Percentiles rank a stretch among this genome's conserved stretches.
Evolutionary conservation across 192 early-diverging fungal species (phyloP).

Genomic region (Backusella tarrabulga): DNA sequence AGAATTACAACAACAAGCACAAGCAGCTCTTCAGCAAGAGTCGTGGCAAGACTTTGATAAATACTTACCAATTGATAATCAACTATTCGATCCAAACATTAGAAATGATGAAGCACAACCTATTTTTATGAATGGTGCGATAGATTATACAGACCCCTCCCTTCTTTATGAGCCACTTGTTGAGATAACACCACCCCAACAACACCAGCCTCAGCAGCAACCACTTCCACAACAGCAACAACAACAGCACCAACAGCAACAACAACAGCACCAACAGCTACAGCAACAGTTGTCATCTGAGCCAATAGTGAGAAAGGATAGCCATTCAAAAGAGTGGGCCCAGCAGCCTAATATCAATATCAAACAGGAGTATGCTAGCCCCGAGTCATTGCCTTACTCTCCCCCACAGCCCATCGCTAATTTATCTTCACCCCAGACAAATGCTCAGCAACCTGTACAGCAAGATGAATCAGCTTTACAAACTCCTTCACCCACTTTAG

Average conservation of each 20-base stretch:
- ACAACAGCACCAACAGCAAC: background rate
- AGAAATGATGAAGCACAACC: slow-evolving; percentile 9
- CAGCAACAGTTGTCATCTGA: background rate
- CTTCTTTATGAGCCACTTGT: background rate
- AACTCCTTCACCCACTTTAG: background rate
- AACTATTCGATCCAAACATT: background rate
- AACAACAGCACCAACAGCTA: background rate
- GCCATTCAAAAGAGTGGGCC: background rate
- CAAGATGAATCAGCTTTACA: background rate
- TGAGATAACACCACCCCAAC: slow-evolving; percentile 15
- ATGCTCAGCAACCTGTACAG: background rate
- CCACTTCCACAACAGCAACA: background rate
- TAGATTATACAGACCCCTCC: background rate
- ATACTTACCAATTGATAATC: slow-evolving; percentile 10
- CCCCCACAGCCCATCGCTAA: slow-evolving; percentile 1
- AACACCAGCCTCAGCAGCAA: slow-evolving; percentile 18
- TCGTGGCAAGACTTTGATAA: slow-evolving; percentile 20
- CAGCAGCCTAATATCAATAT: background rate
- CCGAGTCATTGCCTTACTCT: slow-evolving; percentile 14
- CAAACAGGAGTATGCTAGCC: slow-evolving; percentile 13
- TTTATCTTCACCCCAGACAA: background rate
- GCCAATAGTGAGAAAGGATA: background rate
- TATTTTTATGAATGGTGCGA: background rate
- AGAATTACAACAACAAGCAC: slow-evolving; percentile 16
- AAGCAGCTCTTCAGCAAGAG: slow-evolving; percentile 16